Percentiles rank a stretch among this genome's conserved stretches.
Conservation (phyloP, 2,329 filamentous ascomycete genomes). For the Cytospora chrysosperma region DNA sequence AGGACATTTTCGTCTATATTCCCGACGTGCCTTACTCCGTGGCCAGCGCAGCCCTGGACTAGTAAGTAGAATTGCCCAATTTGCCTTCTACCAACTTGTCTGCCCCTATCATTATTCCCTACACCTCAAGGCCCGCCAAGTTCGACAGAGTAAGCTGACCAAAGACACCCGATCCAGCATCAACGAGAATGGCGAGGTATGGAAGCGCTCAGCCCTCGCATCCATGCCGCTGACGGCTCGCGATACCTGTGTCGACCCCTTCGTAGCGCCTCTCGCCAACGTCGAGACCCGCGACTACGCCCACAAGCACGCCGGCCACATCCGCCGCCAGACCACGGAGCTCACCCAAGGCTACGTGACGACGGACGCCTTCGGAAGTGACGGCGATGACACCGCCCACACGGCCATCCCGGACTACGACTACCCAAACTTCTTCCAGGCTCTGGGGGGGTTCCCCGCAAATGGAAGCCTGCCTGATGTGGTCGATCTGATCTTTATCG, state of each 20-base stretch:
- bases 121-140: background rate
- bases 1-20: slow-evolving; percentile 53
- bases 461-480: slow-evolving; percentile 41
- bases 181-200: slow-evolving; percentile 41
- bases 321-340: slow-evolving; percentile 48
- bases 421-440: slow-evolving; percentile 51
- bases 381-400: slow-evolving; percentile 55
- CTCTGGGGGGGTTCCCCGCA: slow-evolving; percentile 46
- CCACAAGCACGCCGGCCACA: slow-evolving; percentile 36
- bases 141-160: background rate
- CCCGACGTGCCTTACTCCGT: slow-evolving; percentile 49
- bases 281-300: slow-evolving; percentile 26
- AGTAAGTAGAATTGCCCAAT: slow-evolving; percentile 25
- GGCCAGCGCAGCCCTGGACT: slow-evolving; percentile 38
- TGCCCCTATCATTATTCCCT: background rate
- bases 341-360: slow-evolving; percentile 51
- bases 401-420: slow-evolving; percentile 44
- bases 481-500: slow-evolving; percentile 54
- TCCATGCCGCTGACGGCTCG: slow-evolving; percentile 35
- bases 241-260: slow-evolving; percentile 50
- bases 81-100: background rate
- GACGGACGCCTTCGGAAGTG: slow-evolving; percentile 55
- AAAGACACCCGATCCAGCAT: slow-evolving; percentile 33
- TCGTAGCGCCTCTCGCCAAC: slow-evolving; percentile 25
- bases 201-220: slow-evolving; percentile 36